phyloP scores from a whole-genome alignment of 1,284 basidiomycete genomes.

The Trametes hirsuta region DNA sequence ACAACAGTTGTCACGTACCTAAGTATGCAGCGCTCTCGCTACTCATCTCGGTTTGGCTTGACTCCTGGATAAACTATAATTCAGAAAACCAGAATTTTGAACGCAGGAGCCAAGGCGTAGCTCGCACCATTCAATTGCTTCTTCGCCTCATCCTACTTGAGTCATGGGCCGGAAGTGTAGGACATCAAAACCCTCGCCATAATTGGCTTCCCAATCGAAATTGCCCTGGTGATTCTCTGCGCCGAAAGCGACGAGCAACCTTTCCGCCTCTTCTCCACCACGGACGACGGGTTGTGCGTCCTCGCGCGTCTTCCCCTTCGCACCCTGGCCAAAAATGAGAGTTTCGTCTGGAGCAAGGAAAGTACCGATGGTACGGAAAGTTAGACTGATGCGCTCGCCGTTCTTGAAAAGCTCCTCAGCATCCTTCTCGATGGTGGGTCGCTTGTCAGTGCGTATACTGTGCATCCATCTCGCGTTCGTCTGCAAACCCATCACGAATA shows the following conservation, averaged over 20 bases:
- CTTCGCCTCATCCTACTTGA: background rate
- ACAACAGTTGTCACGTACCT: too few species aligned
- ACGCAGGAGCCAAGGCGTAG: background rate
- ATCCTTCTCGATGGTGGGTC: slow-evolving; percentile 53
- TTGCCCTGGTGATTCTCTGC: slow-evolving; percentile 67
- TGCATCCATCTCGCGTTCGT: slow-evolving; percentile 76
- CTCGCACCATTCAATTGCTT: background rate
- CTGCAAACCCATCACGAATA: slow-evolving; percentile 73
- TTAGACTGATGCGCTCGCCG: slow-evolving; percentile 75
- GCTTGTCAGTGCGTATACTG: slow-evolving; percentile 71
- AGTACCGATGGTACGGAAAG: slow-evolving; percentile 76
- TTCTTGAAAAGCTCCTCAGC: slow-evolving; percentile 51
- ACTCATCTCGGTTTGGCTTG: too few species aligned
- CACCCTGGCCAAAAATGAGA: slow-evolving; percentile 71
- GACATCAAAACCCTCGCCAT: slow-evolving; percentile 69
- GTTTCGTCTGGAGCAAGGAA: slow-evolving; percentile 56
- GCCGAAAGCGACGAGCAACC: slow-evolving; percentile 64
- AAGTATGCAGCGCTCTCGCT: too few species aligned
- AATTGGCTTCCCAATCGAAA: slow-evolving; percentile 68
- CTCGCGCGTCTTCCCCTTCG: slow-evolving; percentile 57
- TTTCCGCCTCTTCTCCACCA: slow-evolving; percentile 52
- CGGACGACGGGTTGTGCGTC: slow-evolving; percentile 53
- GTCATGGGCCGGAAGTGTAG: slow-evolving; percentile 50
- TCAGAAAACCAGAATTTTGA: too few species aligned
- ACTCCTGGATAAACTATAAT: too few species aligned